Conservation (phyloP, 106 monocot genomes). For the Apostasia shenzhenica region DNA sequence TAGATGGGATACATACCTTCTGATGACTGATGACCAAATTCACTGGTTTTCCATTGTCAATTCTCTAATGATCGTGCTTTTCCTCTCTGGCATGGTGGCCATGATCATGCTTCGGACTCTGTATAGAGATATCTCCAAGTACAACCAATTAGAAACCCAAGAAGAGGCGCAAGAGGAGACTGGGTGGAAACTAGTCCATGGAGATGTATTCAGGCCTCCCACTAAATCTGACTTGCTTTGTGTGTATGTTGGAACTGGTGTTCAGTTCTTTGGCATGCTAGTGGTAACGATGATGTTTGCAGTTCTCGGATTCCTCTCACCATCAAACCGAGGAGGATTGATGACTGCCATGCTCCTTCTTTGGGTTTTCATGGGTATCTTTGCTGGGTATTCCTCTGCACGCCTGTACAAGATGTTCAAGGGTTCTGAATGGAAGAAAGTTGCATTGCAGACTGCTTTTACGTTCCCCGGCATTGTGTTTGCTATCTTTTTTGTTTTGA, state of each 20-base stretch:
- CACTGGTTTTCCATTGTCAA: conserved; percentile 99
- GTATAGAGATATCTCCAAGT: conserved; percentile 89
- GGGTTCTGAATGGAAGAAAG: conserved; percentile 84
- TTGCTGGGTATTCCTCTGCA: conserved; percentile 88
- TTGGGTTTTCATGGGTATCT: conserved; percentile 96
- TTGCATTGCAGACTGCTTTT: conserved; percentile 69
- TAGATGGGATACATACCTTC: conserved; percentile 90
- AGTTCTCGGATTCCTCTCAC: conserved; percentile 90
- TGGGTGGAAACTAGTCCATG: conserved; percentile 97
- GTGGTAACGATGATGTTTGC: conserved; percentile 94
- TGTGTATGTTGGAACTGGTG: conserved; percentile 92
- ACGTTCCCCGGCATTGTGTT: conserved; percentile 66
- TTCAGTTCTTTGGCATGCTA: conserved; percentile 94
- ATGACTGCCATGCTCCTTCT: conserved; percentile 96
- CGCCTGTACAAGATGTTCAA: conserved; percentile 88
- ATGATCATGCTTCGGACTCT: conserved; percentile 97
- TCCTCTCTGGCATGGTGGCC: conserved; percentile 97
- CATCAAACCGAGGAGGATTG: conserved; percentile 86
- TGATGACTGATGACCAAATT: conserved; percentile 91
- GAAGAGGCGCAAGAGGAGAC: conserved; percentile 98
- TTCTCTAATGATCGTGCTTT: conserved; percentile 96
- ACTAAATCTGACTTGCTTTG: conserved; percentile 77
- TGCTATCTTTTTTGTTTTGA: conserved; percentile 71
- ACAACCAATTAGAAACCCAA: conserved; percentile 96
- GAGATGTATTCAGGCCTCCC: conserved; percentile 92